Percentiles rank a stretch among this genome's conserved stretches.
Evolutionary conservation across 306 rosid species (phyloP).

Genomic region (Glycine soja): DNA sequence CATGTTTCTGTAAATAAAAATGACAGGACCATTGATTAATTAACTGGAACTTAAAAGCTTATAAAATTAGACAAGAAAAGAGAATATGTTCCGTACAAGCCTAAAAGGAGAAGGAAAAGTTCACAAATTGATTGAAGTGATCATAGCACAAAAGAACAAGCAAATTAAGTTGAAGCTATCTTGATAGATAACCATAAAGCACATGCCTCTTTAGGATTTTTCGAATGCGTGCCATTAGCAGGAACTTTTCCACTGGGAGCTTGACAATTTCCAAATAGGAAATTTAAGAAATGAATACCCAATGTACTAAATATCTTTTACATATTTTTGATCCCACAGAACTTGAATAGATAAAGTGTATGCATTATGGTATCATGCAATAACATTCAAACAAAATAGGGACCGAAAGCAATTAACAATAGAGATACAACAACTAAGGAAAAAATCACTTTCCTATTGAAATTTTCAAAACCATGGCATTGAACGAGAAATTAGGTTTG

Average conservation of each 20-base stretch:
- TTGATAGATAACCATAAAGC: slow-evolving; percentile 31
- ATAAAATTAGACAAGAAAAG: slow-evolving; percentile 28
- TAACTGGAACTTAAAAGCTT: neutral
- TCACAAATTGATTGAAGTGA: slow-evolving; percentile 42
- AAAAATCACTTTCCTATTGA: too few species aligned
- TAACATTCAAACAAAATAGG: too few species aligned
- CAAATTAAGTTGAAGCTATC: slow-evolving; percentile 19
- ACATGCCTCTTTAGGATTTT: slow-evolving; percentile 68
- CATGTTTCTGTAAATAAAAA: slow-evolving; percentile 69
- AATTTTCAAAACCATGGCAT: too few species aligned
- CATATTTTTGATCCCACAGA: too few species aligned
- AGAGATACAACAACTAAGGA: too few species aligned
- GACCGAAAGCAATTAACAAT: too few species aligned
- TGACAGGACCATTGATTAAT: slow-evolving; percentile 20
- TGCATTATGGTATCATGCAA: too few species aligned
- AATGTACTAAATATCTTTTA: too few species aligned
- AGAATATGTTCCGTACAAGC: neutral
- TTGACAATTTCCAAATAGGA: slow-evolving; percentile 83
- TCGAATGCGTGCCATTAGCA: slow-evolving; percentile 58
- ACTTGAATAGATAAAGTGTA: too few species aligned
- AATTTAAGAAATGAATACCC: slow-evolving; percentile 93
- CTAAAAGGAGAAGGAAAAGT: slow-evolving; percentile 27
- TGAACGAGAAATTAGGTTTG: too few species aligned
- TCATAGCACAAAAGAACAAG: slow-evolving; percentile 11
- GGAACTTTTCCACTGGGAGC: slow-evolving; percentile 62